Evolutionary conservation across 2,329 filamentous ascomycete species (phyloP).

Genomic region (Ceratocystis cubensis): DNA sequence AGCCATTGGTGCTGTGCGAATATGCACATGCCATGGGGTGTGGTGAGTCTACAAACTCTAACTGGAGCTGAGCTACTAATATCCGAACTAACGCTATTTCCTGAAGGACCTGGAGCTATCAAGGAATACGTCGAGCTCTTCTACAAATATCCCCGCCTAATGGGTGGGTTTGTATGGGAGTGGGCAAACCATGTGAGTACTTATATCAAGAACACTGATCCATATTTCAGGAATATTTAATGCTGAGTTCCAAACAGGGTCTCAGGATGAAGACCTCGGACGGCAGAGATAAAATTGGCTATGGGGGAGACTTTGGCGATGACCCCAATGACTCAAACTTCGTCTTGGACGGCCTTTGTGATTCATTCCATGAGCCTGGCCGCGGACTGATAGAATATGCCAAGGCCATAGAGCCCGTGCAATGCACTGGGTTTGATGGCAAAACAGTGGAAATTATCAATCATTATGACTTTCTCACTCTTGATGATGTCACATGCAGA

Average conservation of each 20-base stretch:
- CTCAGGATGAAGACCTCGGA: conserved; percentile 34
- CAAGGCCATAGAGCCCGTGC: conserved; percentile 48
- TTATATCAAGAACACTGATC: not conserved
- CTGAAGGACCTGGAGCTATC: conserved; percentile 41
- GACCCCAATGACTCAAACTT: conserved; percentile 48
- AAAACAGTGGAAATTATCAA: conserved; percentile 37
- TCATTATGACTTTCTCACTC: conserved; percentile 40
- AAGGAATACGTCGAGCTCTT: conserved; percentile 57
- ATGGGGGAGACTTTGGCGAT: conserved; percentile 51
- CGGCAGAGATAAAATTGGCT: conserved; percentile 40
- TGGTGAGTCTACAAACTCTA: not conserved
- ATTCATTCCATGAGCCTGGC: conserved; percentile 38
- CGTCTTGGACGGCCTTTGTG: conserved; percentile 43
- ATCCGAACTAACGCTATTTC: not conserved
- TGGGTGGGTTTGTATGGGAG: conserved; percentile 56
- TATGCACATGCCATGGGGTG: conserved; percentile 52
- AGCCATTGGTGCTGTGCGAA: conserved; percentile 47
- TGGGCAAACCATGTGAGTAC: conserved; percentile 45
- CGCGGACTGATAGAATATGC: conserved; percentile 43
- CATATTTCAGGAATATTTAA: not conserved
- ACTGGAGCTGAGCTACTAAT: not conserved
- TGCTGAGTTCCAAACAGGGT: conserved; percentile 25
- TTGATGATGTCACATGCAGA: conserved; percentile 39
- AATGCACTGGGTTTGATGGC: conserved; percentile 35
- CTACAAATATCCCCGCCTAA: conserved; percentile 36